Percentiles rank a stretch among this genome's conserved stretches.
Conservation (phyloP, 768 basidiomycete genomes). For the Russula brevipes region DNA sequence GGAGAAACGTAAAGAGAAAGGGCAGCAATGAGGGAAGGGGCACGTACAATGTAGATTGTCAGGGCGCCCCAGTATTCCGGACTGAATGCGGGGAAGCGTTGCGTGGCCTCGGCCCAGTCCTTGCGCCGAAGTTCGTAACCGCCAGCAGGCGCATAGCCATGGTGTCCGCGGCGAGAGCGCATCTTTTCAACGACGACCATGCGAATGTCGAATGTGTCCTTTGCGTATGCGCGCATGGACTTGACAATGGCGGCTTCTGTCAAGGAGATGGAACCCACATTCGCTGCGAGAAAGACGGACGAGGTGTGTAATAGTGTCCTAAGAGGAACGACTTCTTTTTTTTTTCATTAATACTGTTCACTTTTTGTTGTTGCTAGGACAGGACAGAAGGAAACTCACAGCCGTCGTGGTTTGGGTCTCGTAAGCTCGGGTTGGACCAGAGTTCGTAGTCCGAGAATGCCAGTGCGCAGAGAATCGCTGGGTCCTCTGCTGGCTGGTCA, state of each 20-base stretch:
- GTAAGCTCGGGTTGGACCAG: conserved; percentile 57
- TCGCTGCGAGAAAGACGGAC: conserved; percentile 24
- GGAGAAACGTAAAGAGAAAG: background rate
- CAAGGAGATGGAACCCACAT: conserved; percentile 21
- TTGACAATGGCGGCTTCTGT: conserved; percentile 50
- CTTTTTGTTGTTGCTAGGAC: background rate
- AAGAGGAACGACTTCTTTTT: conserved; percentile 31
- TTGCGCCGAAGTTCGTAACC: conserved; percentile 64
- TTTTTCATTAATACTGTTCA: conserved; percentile 20
- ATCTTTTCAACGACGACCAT: conserved; percentile 46
- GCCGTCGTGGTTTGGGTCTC: conserved; percentile 42
- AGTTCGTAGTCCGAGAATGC: conserved; percentile 67
- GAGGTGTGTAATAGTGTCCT: conserved; percentile 46
- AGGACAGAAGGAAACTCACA: conserved; percentile 40
- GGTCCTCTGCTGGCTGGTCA: conserved; percentile 34
- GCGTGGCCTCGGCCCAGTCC: conserved; percentile 35
- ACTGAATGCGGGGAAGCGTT: conserved; percentile 30
- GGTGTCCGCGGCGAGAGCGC: conserved; percentile 1
- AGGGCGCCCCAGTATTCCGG: conserved; percentile 54
- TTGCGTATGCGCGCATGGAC: conserved; percentile 49
- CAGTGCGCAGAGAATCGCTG: conserved; percentile 45
- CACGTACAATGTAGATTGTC: conserved; percentile 64
- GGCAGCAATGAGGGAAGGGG: background rate
- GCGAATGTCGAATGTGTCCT: conserved; percentile 51
- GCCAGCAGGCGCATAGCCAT: conserved; percentile 32